Base-by-base conservation (phyloP, 2,329 filamentous ascomycete species). In the Elsinoe fawcettii region DNA sequence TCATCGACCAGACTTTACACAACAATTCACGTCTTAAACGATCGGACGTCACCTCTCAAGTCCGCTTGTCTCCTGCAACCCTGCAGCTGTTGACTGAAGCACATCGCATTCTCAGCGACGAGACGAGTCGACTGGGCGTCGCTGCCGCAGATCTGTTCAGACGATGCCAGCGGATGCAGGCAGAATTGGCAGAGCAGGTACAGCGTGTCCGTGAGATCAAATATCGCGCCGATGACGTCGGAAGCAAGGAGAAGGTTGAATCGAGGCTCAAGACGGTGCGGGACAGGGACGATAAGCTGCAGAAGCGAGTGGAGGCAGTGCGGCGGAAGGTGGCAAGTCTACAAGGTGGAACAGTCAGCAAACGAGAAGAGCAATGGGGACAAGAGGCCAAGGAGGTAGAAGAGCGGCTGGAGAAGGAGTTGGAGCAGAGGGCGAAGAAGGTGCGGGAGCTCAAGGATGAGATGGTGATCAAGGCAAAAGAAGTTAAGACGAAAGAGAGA, bases 141-240 rank as follows among this genome's bases (percentile, higher is more conserved):
- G 87, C 85, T 1, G 87, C 85, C 0, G 81, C 86, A 1, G 86
- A 90, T 64, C 75, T 91, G 5, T 91, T 90, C 71, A 77, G 84
- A 23, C 79, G 84, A 56, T 88, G 86, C 60, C 80, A 86, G 63
- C 77, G 82, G 46, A 76, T 91, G 23, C 83, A 86, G 64, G 74
- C 77, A 16, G 86, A 90, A 66, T 76, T 90, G 41, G 76, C 75
- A 61, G 80, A 84, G 60, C 87, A 91, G 66, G 79, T 90, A 22
- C 73, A 73, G 60, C 83, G 84, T 63, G 84, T 82, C 25, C 81
- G 82, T 56, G 81, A 86, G 64, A 78, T 88, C 39, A 82, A 82
- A 66, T 74, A 76, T 37, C 81, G 82, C 63, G 82, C 90, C 27
- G 86, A 90, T 61, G 76, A 76, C 39, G 81, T 89, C 58, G 82